Evolutionary conservation across 169 alveolate species (phyloP).

Genomic region (Perkinsus chesapeaki): DNA sequence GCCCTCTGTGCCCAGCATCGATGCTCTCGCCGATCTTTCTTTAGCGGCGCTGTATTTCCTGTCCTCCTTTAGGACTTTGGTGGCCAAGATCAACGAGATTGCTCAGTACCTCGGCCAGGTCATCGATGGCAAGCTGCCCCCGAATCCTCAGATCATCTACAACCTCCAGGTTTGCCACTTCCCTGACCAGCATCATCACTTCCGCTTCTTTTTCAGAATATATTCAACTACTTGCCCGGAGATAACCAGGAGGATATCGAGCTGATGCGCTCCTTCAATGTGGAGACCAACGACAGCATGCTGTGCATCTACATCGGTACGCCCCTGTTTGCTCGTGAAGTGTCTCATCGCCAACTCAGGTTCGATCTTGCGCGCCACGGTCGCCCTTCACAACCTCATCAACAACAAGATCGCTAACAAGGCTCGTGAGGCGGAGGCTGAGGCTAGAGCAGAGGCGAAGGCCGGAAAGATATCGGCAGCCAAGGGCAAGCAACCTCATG

Average conservation of each 20-base stretch:
- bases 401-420: constrained; percentile 61
- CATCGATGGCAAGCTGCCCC: constrained; percentile 67
- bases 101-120: constrained; percentile 59
- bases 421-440: neutral
- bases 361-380: constrained; percentile 67
- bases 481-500: neutral
- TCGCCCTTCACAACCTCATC: constrained; percentile 86
- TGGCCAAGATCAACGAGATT: constrained; percentile 51
- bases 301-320: constrained; percentile 78
- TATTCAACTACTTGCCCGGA: constrained; percentile 84
- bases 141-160: constrained; percentile 72
- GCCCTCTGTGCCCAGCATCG: no score
- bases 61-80: constrained; percentile 53
- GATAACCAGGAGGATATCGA: constrained; percentile 55
- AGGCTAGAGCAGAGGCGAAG: neutral
- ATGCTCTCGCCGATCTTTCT: no score
- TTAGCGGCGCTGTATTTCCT: constrained; percentile 43
- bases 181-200: neutral
- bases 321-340: neutral
- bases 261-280: constrained; percentile 72
- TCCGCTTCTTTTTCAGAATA: constrained; percentile 59
- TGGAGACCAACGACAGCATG: constrained; percentile 83
- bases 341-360: neutral
- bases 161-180: constrained; percentile 53
- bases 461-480: neutral